Percentiles rank a stretch among this genome's conserved stretches.
Conservation (phyloP, 75 land plant genomes). For the Cupressus sempervirens region DNA sequence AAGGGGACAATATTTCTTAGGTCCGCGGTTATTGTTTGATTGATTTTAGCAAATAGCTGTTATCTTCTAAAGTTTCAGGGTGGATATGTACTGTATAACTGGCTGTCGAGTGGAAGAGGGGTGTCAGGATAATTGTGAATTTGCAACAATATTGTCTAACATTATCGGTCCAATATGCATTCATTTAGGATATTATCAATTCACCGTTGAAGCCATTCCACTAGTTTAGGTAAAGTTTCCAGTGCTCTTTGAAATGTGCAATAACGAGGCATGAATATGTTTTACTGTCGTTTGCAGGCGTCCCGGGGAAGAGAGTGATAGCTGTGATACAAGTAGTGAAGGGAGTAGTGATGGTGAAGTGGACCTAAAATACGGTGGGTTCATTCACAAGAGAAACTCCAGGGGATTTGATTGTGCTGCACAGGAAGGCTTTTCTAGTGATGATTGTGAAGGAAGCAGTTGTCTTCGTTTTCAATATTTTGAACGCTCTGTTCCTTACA, state of each 20-base stretch:
- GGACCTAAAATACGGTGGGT: slow-evolving; percentile 10
- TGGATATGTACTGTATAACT: not conserved
- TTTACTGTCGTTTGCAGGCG: slow-evolving; percentile 20
- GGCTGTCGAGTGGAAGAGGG: not conserved
- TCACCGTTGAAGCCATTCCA: not conserved
- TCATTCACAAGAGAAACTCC: slow-evolving; percentile 4
- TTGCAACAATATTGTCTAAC: not conserved
- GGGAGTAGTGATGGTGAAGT: slow-evolving; percentile 35
- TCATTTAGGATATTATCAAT: not conserved
- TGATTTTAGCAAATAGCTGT: not conserved
- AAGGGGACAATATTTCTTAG: not conserved
- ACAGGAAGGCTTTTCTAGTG: slow-evolving; percentile 50
- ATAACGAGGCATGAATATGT: not conserved
- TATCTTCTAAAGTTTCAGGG: not conserved
- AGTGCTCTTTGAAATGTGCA: not conserved
- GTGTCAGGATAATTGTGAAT: not conserved
- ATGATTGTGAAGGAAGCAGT: slow-evolving; percentile 41
- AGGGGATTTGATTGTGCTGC: not conserved
- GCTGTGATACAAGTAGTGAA: slow-evolving; percentile 36
- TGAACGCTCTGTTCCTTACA: slow-evolving; percentile 51
- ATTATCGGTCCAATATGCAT: not conserved
- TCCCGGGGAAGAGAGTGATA: slow-evolving; percentile 30
- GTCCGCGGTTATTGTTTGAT: not conserved
- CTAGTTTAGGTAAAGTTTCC: not conserved
- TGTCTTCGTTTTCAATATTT: slow-evolving; percentile 43